phyloP scores from a whole-genome alignment of 768 basidiomycete genomes.

The Termitomyces sp. region DNA sequence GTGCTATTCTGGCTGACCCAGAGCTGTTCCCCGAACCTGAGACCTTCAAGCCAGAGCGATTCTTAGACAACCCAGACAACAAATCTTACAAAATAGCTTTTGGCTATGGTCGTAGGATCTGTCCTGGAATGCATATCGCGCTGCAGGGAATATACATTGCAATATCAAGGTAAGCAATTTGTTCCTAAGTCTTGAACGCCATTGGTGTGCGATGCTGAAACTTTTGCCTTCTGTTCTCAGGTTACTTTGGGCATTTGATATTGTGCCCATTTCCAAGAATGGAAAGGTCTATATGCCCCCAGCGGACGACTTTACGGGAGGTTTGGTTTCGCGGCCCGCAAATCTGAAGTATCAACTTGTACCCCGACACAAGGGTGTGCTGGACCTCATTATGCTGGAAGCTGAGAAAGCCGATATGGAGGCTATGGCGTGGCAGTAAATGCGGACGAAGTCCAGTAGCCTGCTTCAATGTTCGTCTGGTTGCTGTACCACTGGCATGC shows the following conservation, averaged over 20 bases:
- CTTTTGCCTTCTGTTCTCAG: neutral
- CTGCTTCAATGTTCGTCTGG: neutral
- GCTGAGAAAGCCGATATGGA: conserved; percentile 12
- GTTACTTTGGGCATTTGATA: conserved; percentile 35
- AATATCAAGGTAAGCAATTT: conserved; percentile 21
- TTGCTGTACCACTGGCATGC: neutral
- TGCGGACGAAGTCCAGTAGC: neutral
- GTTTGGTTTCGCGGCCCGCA: conserved; percentile 8
- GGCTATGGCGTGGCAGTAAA: conserved; percentile 7
- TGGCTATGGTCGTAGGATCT: conserved; percentile 39
- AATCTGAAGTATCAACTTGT: conserved; percentile 6
- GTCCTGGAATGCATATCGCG: conserved; percentile 35
- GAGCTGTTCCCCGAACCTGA: conserved; percentile 31
- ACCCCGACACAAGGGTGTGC: neutral
- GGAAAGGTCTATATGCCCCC: conserved; percentile 8
- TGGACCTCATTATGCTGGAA: conserved; percentile 5
- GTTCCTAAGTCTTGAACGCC: neutral
- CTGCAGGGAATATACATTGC: conserved; percentile 31
- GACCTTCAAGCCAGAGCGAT: conserved; percentile 38
- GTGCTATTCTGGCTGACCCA: conserved; percentile 9
- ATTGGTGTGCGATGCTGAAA: neutral
- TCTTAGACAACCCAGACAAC: conserved; percentile 28
- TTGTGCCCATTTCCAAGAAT: conserved; percentile 17
- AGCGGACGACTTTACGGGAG: conserved; percentile 9
- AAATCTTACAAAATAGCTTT: conserved; percentile 31